Percentiles rank a stretch among this genome's conserved stretches.
These are phyloP conservation scores for Streptanthus diversifolius DNA, from an alignment of 345 rosid species.

Conservation along the genomic window DNA sequence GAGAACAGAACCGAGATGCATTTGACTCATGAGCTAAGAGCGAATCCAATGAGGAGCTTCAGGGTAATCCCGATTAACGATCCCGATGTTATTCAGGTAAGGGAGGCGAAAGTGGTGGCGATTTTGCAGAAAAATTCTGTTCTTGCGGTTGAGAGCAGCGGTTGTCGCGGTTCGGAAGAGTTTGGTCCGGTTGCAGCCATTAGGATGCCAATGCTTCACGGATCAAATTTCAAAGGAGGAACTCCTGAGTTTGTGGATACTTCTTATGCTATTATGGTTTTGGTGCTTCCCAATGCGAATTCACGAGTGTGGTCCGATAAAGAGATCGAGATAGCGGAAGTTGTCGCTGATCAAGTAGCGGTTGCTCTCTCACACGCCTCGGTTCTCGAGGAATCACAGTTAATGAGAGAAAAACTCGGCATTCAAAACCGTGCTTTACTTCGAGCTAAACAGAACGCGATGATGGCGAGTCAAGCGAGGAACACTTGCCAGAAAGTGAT, in stretches of 20 bases:
- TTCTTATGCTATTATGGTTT: conserved; percentile 72
- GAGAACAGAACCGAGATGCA: conserved; percentile 61
- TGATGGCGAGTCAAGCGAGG: conserved; percentile 96
- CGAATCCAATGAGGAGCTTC: conserved; percentile 38
- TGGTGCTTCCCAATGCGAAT: conserved; percentile 59
- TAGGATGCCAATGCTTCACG: conserved; percentile 87
- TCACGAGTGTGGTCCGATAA: conserved; percentile 60
- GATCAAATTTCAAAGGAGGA: conserved; percentile 86
- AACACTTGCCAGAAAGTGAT: conserved; percentile 90
- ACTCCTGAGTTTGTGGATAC: conserved; percentile 77
- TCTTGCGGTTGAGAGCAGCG: conserved; percentile 68
- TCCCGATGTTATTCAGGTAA: conserved; percentile 61
- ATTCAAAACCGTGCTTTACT: conserved; percentile 75
- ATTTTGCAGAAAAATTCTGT: conserved; percentile 57
- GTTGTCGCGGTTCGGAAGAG: conserved; percentile 43
- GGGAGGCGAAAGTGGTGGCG: conserved; percentile 57
- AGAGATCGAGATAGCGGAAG: conserved; percentile 83
- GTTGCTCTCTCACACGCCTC: conserved; percentile 97
- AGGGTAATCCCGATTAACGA: conserved; percentile 49
- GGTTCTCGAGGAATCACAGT: conserved; percentile 87
- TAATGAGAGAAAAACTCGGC: conserved; percentile 75
- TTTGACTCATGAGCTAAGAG: conserved; percentile 67
- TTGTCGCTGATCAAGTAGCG: conserved; percentile 98
- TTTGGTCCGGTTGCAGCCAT: conserved; percentile 81
- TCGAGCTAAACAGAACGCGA: conserved; percentile 71